A percentile compares a stretch with the other conserved stretches of the same genome.
phyloP scores from a whole-genome alignment of 768 basidiomycete genomes.

The Leccinum arenicola region DNA sequence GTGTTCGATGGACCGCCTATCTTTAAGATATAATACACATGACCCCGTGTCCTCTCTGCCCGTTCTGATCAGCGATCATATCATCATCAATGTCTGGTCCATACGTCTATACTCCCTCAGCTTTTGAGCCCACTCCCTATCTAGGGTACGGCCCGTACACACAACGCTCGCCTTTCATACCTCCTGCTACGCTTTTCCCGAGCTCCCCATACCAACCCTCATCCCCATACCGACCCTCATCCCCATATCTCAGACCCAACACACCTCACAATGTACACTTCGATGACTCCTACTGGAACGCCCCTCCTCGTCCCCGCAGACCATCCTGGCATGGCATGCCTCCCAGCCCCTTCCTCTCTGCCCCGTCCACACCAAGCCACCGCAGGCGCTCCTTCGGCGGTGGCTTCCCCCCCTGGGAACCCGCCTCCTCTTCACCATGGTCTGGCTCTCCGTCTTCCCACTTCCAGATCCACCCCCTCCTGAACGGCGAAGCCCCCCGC shows the following conservation, averaged over 20 bases:
- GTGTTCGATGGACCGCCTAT: slow-evolving; percentile 8
- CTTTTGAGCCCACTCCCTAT: slow-evolving; percentile 36
- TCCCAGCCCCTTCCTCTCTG: slow-evolving; percentile 23
- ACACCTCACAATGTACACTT: slow-evolving; percentile 27
- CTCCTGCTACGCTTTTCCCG: slow-evolving; percentile 35
- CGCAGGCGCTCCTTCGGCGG: slow-evolving; percentile 32
- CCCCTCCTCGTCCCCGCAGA: slow-evolving; percentile 35
- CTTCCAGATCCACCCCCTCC: slow-evolving; percentile 29
- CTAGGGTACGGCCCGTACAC: slow-evolving; percentile 31
- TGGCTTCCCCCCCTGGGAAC: slow-evolving; percentile 17
- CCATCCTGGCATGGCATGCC: slow-evolving; percentile 42
- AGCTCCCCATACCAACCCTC: slow-evolving; percentile 35
- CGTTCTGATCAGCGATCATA: slow-evolving; percentile 1
- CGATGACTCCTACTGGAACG: slow-evolving; percentile 21
- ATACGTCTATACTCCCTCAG: slow-evolving; percentile 40
- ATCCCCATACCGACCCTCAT: slow-evolving; percentile 26
- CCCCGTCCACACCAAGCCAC: slow-evolving; percentile 12
- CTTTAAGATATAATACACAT: slow-evolving; percentile 20
- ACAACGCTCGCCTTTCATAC: slow-evolving; percentile 45
- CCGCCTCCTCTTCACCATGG: slow-evolving; percentile 23
- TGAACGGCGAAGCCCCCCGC: slow-evolving; percentile 49
- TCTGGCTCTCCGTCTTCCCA: slow-evolving; percentile 17
- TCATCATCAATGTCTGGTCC: slow-evolving; percentile 37
- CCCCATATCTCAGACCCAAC: slow-evolving; percentile 30
- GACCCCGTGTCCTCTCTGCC: not conserved